Conservation (phyloP, 1,284 basidiomycete genomes). For the Cutaneotrichosporon mucoides region DNA sequence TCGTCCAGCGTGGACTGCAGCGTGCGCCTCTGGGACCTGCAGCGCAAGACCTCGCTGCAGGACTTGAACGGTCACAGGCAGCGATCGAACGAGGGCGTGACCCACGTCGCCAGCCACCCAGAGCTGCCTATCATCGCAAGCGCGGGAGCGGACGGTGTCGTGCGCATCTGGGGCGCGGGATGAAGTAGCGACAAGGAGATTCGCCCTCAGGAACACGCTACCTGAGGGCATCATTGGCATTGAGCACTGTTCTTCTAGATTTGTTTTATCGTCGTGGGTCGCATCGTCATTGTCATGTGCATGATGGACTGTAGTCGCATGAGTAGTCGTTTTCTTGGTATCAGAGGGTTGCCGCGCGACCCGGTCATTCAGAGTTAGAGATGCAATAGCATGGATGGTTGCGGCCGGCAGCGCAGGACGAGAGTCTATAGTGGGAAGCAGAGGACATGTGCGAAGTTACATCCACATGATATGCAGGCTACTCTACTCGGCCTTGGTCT, state of each 20-base stretch:
- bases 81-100: constrained; percentile 84
- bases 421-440: not conserved
- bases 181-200: constrained; percentile 5
- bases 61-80: constrained; percentile 80
- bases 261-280: not conserved
- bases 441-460: not conserved
- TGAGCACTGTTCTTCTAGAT: not conserved
- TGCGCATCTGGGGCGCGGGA: constrained; percentile 63
- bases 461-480: not conserved
- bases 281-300: constrained; percentile 7
- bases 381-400: not conserved
- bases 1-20: constrained; percentile 93
- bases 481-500: constrained; percentile 8
- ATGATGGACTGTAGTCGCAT: constrained; percentile 6
- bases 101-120: constrained; percentile 58
- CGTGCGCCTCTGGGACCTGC: constrained; percentile 89
- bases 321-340: not conserved
- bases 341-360: not conserved
- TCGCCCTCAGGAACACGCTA: not conserved
- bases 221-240: not conserved
- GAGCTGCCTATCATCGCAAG: constrained; percentile 82
- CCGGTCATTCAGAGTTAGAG: not conserved
- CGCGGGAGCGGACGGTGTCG: constrained; percentile 89
- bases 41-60: constrained; percentile 64
- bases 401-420: not conserved